phyloP scores from a whole-genome alignment of 2,329 filamentous ascomycete species.

The Trichoderma koningiopsis region DNA sequence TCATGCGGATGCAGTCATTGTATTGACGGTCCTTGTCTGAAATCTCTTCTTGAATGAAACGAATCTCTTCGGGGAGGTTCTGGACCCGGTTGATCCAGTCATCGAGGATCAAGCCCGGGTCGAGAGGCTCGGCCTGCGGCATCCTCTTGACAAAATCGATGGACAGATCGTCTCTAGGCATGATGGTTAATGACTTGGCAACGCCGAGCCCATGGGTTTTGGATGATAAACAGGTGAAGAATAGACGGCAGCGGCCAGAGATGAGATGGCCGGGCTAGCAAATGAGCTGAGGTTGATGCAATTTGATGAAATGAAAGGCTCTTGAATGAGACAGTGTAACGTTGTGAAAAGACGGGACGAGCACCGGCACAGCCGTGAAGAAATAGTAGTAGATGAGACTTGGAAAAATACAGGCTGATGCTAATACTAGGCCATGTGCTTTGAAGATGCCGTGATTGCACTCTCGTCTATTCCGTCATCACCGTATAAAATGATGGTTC shows the following conservation, averaged over 20 bases:
- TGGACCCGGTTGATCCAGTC: conserved; percentile 75
- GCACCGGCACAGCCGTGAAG: conserved; percentile 11
- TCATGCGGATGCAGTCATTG: conserved; percentile 66
- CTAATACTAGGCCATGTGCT: conserved; percentile 14
- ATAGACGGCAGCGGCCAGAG: conserved; percentile 2
- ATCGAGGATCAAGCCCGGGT: conserved; percentile 71
- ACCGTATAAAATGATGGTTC: background rate
- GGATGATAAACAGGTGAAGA: conserved; percentile 31
- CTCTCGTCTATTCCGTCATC: conserved; percentile 14
- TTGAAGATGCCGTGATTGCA: background rate
- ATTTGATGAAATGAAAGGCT: conserved; percentile 8
- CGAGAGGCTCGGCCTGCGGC: conserved; percentile 62
- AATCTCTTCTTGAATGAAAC: conserved; percentile 82
- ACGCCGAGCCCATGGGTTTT: conserved; percentile 34
- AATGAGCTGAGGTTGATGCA: conserved; percentile 6
- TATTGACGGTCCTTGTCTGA: conserved; percentile 76
- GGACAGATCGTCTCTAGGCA: conserved; percentile 73
- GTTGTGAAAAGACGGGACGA: conserved; percentile 8
- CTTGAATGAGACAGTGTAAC: background rate
- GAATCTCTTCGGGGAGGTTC: conserved; percentile 80
- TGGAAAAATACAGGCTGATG: conserved; percentile 16
- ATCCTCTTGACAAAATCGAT: conserved; percentile 71
- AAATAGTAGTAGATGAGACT: conserved; percentile 8
- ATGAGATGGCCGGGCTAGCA: background rate
- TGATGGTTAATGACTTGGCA: conserved; percentile 56